Evolutionary conservation across 1,284 basidiomycete genomes (phyloP).

Genomic region (Xanthoconium separans): DNA sequence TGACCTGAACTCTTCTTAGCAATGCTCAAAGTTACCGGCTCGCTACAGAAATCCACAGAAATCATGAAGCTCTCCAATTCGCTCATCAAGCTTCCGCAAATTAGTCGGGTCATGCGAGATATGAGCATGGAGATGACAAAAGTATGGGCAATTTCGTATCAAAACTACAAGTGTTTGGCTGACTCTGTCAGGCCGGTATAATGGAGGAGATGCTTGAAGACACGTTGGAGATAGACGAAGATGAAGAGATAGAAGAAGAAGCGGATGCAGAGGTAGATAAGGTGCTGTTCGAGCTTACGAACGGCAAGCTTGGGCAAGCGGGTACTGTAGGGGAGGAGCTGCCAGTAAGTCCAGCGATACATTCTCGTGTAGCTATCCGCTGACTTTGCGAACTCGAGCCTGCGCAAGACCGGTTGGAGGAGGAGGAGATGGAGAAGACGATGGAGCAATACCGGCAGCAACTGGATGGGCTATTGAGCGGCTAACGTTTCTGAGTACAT

Average conservation of each 20-base stretch:
- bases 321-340: slow-evolving; percentile 72
- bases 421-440: slow-evolving; percentile 80
- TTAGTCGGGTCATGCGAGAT: slow-evolving; percentile 91
- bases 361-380: background rate
- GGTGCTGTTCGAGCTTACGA: slow-evolving; percentile 92
- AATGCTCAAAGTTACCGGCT: slow-evolving; percentile 96
- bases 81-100: slow-evolving; percentile 89
- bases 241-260: slow-evolving; percentile 94
- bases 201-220: slow-evolving; percentile 95
- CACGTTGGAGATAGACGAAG: slow-evolving; percentile 83
- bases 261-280: slow-evolving; percentile 98
- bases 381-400: slow-evolving; percentile 37
- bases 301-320: slow-evolving; percentile 90
- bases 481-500: slow-evolving; percentile 36
- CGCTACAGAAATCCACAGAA: slow-evolving; percentile 95
- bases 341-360: slow-evolving; percentile 60
- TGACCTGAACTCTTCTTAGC: slow-evolving; percentile 48
- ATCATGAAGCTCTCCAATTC: slow-evolving; percentile 98
- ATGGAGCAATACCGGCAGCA: slow-evolving; percentile 88
- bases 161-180: slow-evolving; percentile 7
- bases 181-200: slow-evolving; percentile 71
- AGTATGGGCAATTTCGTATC: slow-evolving; percentile 42
- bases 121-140: slow-evolving; percentile 99
- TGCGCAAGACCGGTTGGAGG: slow-evolving; percentile 60
- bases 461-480: slow-evolving; percentile 80